Conservation (phyloP, 2,329 filamentous ascomycete species). For the Ophiocordyceps camponoti-saundersi region DNA sequence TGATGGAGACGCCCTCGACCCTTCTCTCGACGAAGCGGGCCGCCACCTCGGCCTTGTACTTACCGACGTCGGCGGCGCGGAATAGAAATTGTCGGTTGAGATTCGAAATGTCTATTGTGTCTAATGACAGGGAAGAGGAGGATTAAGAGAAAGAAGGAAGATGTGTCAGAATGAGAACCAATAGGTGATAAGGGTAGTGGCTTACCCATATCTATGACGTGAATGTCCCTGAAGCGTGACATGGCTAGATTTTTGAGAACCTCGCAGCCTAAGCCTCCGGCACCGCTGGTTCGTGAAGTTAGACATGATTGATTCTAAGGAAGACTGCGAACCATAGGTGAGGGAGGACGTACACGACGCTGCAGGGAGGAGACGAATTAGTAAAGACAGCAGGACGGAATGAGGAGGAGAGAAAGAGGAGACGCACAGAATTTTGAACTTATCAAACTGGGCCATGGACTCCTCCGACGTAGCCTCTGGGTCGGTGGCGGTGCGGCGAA, state of each 20-base stretch:
- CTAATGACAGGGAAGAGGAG: constrained; percentile 21
- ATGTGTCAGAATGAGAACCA: not conserved
- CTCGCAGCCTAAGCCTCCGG: constrained; percentile 87
- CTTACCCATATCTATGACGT: constrained; percentile 94
- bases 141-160: not conserved
- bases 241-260: constrained; percentile 92
- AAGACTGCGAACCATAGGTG: constrained; percentile 1
- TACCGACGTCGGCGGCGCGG: constrained; percentile 78
- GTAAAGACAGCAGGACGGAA: not conserved
- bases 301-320: not conserved
- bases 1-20: constrained; percentile 83
- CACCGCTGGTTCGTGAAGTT: constrained; percentile 45
- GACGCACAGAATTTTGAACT: constrained; percentile 58
- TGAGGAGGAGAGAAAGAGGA: constrained; percentile 1
- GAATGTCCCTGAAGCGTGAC: constrained; percentile 90
- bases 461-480: constrained; percentile 36
- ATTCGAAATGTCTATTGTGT: constrained; percentile 97
- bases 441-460: constrained; percentile 39
- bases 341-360: constrained; percentile 29
- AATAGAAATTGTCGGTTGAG: constrained; percentile 96
- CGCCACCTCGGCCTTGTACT: constrained; percentile 83
- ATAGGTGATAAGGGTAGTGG: not conserved
- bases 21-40: constrained; percentile 80
- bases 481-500: constrained; percentile 58
- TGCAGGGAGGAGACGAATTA: constrained; percentile 8